Evolutionary conservation across 345 rosid species (phyloP), one percentile per base, ranked within the genome.

Genomic region (Populus tremula): DNA sequence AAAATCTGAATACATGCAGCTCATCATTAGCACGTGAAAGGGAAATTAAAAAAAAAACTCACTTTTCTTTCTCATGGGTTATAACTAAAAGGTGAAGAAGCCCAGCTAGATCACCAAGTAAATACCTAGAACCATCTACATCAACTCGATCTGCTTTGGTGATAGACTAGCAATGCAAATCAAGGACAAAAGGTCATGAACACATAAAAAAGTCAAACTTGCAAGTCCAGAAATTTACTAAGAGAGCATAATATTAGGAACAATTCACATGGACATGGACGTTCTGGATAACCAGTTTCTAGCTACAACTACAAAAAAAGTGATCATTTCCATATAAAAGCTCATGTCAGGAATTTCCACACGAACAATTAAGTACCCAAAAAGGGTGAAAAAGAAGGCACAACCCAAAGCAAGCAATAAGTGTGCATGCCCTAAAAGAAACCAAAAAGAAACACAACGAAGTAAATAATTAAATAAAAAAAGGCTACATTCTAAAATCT

Each of bases 81-180:
- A 93, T 91, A 68, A 92, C 99, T 81, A 95, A 94, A 59, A 93
- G 93, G 85, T 92, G 93, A 71, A 95, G 87, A 69, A 92, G 90
- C 73, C 96, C 97, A 9, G 94, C 90, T 84, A 91, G 97, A 85
- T 94, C 99, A 70, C 99, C 98, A 73, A 93, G 92, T 78, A 92
- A 89, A 86, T 95, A 95, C 82, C 98, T 90, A 73, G 96, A 95
- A 74, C 97, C 98, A 87, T 95, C 98, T 74, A 91, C 92, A 88
- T 94, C 98, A 43, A 93, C 96, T 87, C 96, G n/a, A n/a, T n/a
- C n/a, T 67, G 98, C 96, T 86, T 83, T 93, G 23, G 94, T 96
- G 82, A 91, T 94, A 63, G 97, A 91, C 97, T 93, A 73, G 21
- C 82, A 77, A 62, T 12, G 27, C 72, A 85, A 6, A 69, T 31